Conservation (phyloP, 2,329 filamentous ascomycete species). For the Cladosporium colombiae region DNA sequence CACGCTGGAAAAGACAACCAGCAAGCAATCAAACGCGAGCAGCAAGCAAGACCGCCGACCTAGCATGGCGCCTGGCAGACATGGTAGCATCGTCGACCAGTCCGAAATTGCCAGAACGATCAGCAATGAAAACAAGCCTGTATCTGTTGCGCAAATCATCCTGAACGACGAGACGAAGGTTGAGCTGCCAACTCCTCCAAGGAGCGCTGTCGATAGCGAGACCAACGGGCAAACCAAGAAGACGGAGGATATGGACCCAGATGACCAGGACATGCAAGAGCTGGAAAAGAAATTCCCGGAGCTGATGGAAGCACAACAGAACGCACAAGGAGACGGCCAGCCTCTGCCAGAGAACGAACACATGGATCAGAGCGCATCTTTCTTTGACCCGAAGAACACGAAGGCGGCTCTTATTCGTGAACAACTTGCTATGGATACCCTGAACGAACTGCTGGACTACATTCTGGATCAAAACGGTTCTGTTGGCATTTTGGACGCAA, state of each 20-base stretch:
- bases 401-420: conserved; percentile 81
- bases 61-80: conserved; percentile 26
- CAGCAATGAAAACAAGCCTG: conserved; percentile 27
- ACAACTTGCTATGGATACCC: conserved; percentile 85
- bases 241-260: conserved; percentile 32
- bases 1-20: conserved; percentile 35
- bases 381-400: conserved; percentile 90
- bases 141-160: conserved; percentile 56
- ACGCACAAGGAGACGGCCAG: background rate
- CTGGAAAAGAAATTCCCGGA: conserved; percentile 22
- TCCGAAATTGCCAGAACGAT: conserved; percentile 21
- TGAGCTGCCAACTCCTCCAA: conserved; percentile 38
- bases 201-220: conserved; percentile 21
- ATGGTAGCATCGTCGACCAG: conserved; percentile 28
- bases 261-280: conserved; percentile 33
- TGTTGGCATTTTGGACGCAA: conserved; percentile 94
- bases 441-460: conserved; percentile 91
- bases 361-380: conserved; percentile 86
- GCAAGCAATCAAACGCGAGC: conserved; percentile 9
- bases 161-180: conserved; percentile 57
- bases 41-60: conserved; percentile 21
- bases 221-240: conserved; percentile 35
- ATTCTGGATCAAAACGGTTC: conserved; percentile 79
- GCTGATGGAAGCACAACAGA: conserved; percentile 19
- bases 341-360: conserved; percentile 43